phyloP scores from a whole-genome alignment of 1,284 basidiomycete species.

The Austroboletus rostrupii region DNA sequence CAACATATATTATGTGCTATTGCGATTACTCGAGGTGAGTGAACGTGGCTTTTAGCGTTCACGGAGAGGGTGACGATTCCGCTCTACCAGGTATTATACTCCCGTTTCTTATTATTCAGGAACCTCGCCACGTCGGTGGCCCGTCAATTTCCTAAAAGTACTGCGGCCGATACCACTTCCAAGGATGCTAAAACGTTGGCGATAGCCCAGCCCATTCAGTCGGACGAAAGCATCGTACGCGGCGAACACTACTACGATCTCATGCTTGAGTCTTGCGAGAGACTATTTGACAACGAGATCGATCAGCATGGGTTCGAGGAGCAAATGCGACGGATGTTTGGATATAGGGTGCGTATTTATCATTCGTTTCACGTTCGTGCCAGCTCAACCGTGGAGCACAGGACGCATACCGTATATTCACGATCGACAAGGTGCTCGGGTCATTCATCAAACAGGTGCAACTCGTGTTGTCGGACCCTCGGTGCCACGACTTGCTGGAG shows the following conservation, averaged over 20 bases:
- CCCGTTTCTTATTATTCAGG: slow-evolving; percentile 82
- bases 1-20: slow-evolving; percentile 81
- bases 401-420: slow-evolving; percentile 84
- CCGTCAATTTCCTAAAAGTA: slow-evolving; percentile 29
- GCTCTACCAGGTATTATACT: slow-evolving; percentile 70
- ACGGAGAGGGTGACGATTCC: slow-evolving; percentile 1
- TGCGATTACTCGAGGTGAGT: slow-evolving; percentile 81
- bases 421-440: slow-evolving; percentile 88
- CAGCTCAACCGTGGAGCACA: slow-evolving; percentile 22
- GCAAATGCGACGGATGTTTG: slow-evolving; percentile 87
- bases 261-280: slow-evolving; percentile 83
- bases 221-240: slow-evolving; percentile 27
- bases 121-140: slow-evolving; percentile 51
- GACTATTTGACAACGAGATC: slow-evolving; percentile 89
- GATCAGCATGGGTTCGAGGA: slow-evolving; percentile 89
- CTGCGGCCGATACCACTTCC: slow-evolving; percentile 28
- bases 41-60: neutral
- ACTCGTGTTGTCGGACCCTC: slow-evolving; percentile 71
- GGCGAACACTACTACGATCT: slow-evolving; percentile 75
- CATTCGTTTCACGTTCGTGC: neutral
- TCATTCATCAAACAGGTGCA: slow-evolving; percentile 89
- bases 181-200: slow-evolving; percentile 33
- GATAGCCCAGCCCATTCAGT: slow-evolving; percentile 9
- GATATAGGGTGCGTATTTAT: slow-evolving; percentile 54
- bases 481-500: slow-evolving; percentile 82